Percentiles rank a stretch among this genome's conserved stretches.
Conservation (phyloP, 2,329 filamentous ascomycete genomes). For the Sphaerulina musiva region DNA sequence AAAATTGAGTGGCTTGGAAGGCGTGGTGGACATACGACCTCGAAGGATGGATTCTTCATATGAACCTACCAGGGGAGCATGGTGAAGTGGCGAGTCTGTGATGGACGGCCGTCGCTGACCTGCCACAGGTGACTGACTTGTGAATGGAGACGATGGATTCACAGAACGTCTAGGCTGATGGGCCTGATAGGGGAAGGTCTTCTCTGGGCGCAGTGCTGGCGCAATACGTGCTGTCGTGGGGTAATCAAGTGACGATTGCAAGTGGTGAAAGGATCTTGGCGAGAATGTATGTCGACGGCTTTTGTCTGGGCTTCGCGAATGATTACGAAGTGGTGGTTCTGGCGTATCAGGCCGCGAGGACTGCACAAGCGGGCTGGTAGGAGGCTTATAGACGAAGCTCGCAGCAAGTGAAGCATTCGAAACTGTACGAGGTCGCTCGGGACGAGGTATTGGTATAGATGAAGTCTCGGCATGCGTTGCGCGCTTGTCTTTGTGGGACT, state of each 20-base stretch:
- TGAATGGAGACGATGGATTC: slow-evolving; percentile 45
- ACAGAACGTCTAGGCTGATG: slow-evolving; percentile 73
- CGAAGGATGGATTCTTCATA: slow-evolving; percentile 95
- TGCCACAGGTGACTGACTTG: slow-evolving; percentile 41
- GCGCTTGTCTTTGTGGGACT: slow-evolving; percentile 17
- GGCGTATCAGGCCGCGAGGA: slow-evolving; percentile 31
- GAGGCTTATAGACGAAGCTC: slow-evolving; percentile 76
- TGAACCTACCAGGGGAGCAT: slow-evolving; percentile 93
- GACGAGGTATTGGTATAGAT: slow-evolving; percentile 36
- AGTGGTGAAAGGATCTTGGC: slow-evolving; percentile 51
- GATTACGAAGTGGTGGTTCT: slow-evolving; percentile 31
- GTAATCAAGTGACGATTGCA: slow-evolving; percentile 39
- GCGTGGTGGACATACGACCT: slow-evolving; percentile 92
- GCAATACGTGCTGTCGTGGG: slow-evolving; percentile 31
- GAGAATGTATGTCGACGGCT: slow-evolving; percentile 67
- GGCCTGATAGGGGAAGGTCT: slow-evolving; percentile 61
- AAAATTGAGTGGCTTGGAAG: slow-evolving; percentile 87
- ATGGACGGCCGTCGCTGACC: slow-evolving; percentile 62
- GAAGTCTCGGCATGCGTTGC: slow-evolving; percentile 1
- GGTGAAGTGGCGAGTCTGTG: slow-evolving; percentile 74
- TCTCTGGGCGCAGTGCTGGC: slow-evolving; percentile 52
- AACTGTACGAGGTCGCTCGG: slow-evolving; percentile 36
- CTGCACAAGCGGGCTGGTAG: slow-evolving; percentile 86
- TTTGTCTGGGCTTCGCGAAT: slow-evolving; percentile 41
- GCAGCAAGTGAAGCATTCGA: slow-evolving; percentile 63